These are phyloP conservation scores for Rhododendron molle DNA, from an alignment of 148 eudicot genomes.

Conservation along the genomic window DNA sequence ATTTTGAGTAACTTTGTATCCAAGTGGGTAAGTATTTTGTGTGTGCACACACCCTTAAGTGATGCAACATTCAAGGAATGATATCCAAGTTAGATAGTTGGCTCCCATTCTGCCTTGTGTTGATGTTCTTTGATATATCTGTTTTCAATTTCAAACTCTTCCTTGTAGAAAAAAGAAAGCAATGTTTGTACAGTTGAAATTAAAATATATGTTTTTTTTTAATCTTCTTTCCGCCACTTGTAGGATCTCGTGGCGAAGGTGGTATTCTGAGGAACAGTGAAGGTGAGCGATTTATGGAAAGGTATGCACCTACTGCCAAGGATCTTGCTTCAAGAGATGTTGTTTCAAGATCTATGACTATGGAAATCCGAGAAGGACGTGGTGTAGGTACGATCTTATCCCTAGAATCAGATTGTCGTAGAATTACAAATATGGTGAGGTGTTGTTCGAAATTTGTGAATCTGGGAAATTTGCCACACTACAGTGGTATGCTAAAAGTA, in stretches of 20 bases:
- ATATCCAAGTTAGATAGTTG: not conserved
- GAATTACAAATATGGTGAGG: not conserved
- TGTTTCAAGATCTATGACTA: constrained; percentile 97
- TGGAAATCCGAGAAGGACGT: constrained; percentile 99
- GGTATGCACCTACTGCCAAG: constrained; percentile 99
- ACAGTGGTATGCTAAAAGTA: not conserved
- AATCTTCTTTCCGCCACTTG: constrained; percentile 11
- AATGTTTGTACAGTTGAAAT: not conserved
- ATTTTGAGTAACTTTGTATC: not conserved
- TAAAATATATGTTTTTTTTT: not conserved
- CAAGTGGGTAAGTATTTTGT: not conserved
- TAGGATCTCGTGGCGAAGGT: constrained; percentile 99
- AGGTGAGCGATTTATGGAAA: constrained; percentile 98
- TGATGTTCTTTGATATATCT: not conserved
- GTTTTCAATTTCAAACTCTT: not conserved
- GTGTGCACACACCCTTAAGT: not conserved
- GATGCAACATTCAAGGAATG: not conserved
- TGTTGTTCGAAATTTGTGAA: not conserved
- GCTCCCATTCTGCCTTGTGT: not conserved
- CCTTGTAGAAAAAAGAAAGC: too few species aligned
- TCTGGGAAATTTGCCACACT: not conserved
- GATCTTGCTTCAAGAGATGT: constrained; percentile 99
- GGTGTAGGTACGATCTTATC: constrained; percentile 75
- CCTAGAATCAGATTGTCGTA: not conserved
- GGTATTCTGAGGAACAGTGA: constrained; percentile 92